Base-by-base conservation (phyloP, 768 basidiomycete genomes). In the Podaxis sp. region DNA sequence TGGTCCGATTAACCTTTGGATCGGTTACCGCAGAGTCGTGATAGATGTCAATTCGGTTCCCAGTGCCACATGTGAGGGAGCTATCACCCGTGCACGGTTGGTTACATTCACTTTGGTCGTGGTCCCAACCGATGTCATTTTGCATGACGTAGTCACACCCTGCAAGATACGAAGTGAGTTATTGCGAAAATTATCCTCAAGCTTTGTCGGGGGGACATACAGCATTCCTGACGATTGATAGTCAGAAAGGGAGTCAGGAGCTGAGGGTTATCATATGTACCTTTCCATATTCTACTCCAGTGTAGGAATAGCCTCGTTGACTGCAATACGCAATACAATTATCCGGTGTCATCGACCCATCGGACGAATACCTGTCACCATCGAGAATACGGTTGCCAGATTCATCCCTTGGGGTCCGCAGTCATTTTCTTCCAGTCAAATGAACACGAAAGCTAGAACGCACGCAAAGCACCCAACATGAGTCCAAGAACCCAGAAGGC, bases 51-150 rank as follows among this genome's bases (percentile, higher is more conserved):
- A 84, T 68, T 40, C 71, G 75, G 69, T 76, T 66, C 1, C 77
- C 80, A 1, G 78, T 80, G 5, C 83, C 83, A 64, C 82, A 83
- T 4, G 63, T 63, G 64, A 84, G 77, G 11, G 69, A 68, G 2
- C 76, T 33, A 63, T 83, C 70, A 4, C 83, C 84, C 0, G 72
- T 72, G 66, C 83, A 84, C 13, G 78, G 65, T 68, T 76, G 73
- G 65, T 71, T 73, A 63, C 83, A 84, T 46, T 80, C 72, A 17
- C 51, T 52, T 30, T 52, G 52, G 5, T 52, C 52, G 13, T 0
- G 52, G 0, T 28, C 15, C 13, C 11, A 24, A 9, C 15, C 26
- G 28, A 15, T 15, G 6, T 33, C 15, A 17, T 30, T 15, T 2
- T 26, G 52, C 5, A 52, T 52, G 24, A 52, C 6, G 5, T 52